These are phyloP conservation scores for Pythium vanterpoolii DNA, from an alignment of 352 stramenopile species.

Conservation along the genomic window DNA sequence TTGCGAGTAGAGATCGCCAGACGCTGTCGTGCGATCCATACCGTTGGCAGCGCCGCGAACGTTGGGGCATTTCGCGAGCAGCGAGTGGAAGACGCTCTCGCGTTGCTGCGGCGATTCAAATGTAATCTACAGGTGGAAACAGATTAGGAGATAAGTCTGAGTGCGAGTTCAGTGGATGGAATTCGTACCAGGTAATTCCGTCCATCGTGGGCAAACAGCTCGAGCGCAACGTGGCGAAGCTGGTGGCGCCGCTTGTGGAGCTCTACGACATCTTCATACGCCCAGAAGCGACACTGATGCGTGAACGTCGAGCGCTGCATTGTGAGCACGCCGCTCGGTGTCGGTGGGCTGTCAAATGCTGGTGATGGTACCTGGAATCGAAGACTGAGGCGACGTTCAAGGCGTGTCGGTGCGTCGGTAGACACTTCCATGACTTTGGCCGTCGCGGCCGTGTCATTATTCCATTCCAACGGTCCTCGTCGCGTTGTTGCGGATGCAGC, in stretches of 20 bases:
- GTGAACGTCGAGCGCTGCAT: constrained; percentile 35
- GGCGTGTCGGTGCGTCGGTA: constrained; percentile 36
- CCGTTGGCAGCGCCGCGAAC: constrained; percentile 62
- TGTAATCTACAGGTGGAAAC: constrained; percentile 40
- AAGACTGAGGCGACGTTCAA: constrained; percentile 53
- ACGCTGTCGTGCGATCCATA: constrained; percentile 42
- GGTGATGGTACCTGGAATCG: constrained; percentile 26
- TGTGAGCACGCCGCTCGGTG: constrained; percentile 19
- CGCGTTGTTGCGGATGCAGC: background rate
- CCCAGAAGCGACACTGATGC: constrained; percentile 72
- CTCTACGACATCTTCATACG: constrained; percentile 70
- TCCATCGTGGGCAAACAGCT: constrained; percentile 72
- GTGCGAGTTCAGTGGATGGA: background rate
- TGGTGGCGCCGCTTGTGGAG: constrained; percentile 77
- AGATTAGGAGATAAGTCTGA: background rate
- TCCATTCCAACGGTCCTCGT: background rate
- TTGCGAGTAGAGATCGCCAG: constrained; percentile 63
- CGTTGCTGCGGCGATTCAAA: constrained; percentile 61
- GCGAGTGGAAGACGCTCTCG: constrained; percentile 68
- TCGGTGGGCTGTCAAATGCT: constrained; percentile 7
- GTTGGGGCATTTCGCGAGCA: constrained; percentile 70
- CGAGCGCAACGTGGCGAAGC: constrained; percentile 65
- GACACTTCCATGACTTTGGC: constrained; percentile 52
- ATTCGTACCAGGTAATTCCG: constrained; percentile 70
- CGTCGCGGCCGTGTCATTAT: background rate